These are phyloP conservation scores for Melanogaster broomeanus DNA, from an alignment of 768 basidiomycete species.

Conservation along the genomic window DNA sequence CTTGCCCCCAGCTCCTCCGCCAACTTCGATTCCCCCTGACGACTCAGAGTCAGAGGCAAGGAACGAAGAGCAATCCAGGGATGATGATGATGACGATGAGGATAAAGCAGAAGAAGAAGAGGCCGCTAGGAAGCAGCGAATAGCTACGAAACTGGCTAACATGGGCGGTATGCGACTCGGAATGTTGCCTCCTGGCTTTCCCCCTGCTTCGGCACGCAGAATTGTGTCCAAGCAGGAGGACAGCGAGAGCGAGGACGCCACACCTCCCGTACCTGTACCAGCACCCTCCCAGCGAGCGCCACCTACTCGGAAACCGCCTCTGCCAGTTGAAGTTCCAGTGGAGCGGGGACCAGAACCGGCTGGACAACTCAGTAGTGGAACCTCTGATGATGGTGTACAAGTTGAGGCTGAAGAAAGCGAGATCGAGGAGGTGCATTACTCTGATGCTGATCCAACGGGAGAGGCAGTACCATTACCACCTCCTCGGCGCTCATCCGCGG, in stretches of 20 bases:
- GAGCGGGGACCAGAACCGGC: slow-evolving; percentile 22
- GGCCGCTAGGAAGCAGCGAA: slow-evolving; percentile 53
- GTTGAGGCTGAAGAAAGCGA: slow-evolving; percentile 76
- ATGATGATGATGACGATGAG: slow-evolving; percentile 27
- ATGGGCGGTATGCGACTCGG: slow-evolving; percentile 62
- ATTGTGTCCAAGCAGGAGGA: slow-evolving; percentile 24
- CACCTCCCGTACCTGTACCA: slow-evolving; percentile 31
- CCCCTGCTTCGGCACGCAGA: slow-evolving; percentile 17
- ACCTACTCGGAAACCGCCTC: slow-evolving; percentile 34
- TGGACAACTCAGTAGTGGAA: slow-evolving; percentile 45
- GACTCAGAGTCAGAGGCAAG: slow-evolving; percentile 22
- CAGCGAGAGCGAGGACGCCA: slow-evolving; percentile 27
- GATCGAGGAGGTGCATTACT: slow-evolving; percentile 63
- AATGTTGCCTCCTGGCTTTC: slow-evolving; percentile 43
- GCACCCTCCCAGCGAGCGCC: slow-evolving; percentile 33
- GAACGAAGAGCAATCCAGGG: slow-evolving; percentile 22
- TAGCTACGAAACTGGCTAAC: slow-evolving; percentile 52
- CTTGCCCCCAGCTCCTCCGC: slow-evolving; percentile 38
- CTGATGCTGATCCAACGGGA: slow-evolving; percentile 45
- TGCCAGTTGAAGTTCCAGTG: slow-evolving; percentile 9
- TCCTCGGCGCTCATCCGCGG: slow-evolving; percentile 38
- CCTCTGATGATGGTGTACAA: slow-evolving; percentile 61
- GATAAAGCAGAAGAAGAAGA: slow-evolving; percentile 63
- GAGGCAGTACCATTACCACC: slow-evolving; percentile 55
- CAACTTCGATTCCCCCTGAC: slow-evolving; percentile 31